Base-by-base conservation (phyloP, 495 filamentous ascomycete species). In the Mycothermus thermophilus region DNA sequence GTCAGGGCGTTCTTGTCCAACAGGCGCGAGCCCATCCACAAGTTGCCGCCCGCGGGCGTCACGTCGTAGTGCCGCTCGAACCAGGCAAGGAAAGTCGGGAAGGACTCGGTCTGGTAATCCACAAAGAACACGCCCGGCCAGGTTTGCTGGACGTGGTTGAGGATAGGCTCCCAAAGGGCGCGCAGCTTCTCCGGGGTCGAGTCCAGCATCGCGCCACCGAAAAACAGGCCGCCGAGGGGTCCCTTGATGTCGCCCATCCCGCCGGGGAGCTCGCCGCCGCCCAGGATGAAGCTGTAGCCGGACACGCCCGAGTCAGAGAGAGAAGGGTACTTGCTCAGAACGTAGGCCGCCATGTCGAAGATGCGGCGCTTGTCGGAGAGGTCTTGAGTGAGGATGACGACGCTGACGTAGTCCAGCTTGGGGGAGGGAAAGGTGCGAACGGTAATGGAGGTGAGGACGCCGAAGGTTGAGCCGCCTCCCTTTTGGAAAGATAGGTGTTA, bases 381-480 rank as follows among this genome's bases (percentile, higher is more conserved):
- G 28, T 43, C 29, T 15, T 38, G 17, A 3, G 42, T 49, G 16
- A 15, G 4, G 27, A 54, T 33, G 13, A 32, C 12, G 9, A 57
- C 37, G 13, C 30, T 15, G 3, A 50, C 14, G 14, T 22, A 26
- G 11, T 50, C 42, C 1, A 62, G n/a, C 23, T 41, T 25, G 4
- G 54, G 56, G 15, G 43, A 50, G 10, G 58, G 57, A 40, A 49
- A 45, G 8, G 64, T 60, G 17, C 50, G 38, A 6, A 66, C 43
- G 1, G 74, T 80, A 32, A 71, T 57, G 1, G 66, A 71, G 30
- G 60, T 67, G n/a, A 79, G 59, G 21, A 79, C 61, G 3, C 71
- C 75, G 28, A 74, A 80, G 7, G 74, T 77, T 12, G 72, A 72
- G 15, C 65, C 74, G 11, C 75, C 77, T 11, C 77, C 77, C 62